These are phyloP conservation scores for Scorias spongiosa DNA, from an alignment of 2,329 filamentous ascomycete species.

Conservation along the genomic window DNA sequence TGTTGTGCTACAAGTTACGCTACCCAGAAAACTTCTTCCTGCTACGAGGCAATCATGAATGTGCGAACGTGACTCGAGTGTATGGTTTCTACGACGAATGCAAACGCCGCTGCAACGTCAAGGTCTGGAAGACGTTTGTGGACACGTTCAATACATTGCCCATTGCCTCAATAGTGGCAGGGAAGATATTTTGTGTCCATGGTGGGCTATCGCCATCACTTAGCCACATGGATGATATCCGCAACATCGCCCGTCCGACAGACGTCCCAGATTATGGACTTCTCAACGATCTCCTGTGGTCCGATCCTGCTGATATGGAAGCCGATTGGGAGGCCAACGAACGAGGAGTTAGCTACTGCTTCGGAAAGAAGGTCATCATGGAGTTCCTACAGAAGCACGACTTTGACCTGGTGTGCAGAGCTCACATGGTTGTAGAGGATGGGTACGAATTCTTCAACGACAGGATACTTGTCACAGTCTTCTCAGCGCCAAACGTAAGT, in stretches of 20 bases:
- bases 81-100: conserved; percentile 98
- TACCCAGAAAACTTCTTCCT: conserved; percentile 97
- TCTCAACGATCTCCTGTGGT: conserved; percentile 91
- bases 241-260: conserved; percentile 85
- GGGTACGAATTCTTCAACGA: conserved; percentile 99
- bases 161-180: conserved; percentile 90
- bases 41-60: conserved; percentile 88
- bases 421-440: conserved; percentile 98
- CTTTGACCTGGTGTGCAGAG: conserved; percentile 91
- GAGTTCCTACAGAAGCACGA: conserved; percentile 90
- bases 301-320: conserved; percentile 95
- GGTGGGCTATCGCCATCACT: conserved; percentile 85
- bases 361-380: conserved; percentile 94
- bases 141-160: conserved; percentile 93
- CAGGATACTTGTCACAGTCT: conserved; percentile 85
- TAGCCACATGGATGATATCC: conserved; percentile 95
- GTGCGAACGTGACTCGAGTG: conserved; percentile 86
- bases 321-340: conserved; percentile 93
- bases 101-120: conserved; percentile 90
- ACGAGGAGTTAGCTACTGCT: conserved; percentile 92
- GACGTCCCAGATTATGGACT: conserved; percentile 95
- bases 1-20: conserved; percentile 94
- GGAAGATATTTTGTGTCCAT: conserved; percentile 96
- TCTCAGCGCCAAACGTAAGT: conserved; percentile 91
- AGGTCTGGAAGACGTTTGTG: conserved; percentile 95